These are phyloP conservation scores for Ambrosiella beaveri DNA, from an alignment of 2,329 filamentous ascomycete genomes.

Conservation along the genomic window DNA sequence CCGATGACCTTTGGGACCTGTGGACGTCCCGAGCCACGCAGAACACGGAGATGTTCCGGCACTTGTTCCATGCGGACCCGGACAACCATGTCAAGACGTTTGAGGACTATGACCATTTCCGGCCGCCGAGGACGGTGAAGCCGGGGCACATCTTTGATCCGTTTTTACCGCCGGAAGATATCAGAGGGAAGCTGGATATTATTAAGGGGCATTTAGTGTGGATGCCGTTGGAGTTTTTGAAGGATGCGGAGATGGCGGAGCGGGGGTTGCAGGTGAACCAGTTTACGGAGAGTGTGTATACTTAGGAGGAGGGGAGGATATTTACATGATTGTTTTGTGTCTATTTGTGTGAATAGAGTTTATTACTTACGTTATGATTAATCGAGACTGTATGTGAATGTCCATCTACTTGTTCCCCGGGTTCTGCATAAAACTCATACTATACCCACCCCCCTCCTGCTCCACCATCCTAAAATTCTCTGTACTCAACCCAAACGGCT, in stretches of 20 bases:
- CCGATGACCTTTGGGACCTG: conserved; percentile 45
- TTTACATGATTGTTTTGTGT: not conserved
- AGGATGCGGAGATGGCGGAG: conserved; percentile 78
- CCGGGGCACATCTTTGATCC: conserved; percentile 75
- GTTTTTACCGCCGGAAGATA: conserved; percentile 54
- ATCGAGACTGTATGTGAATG: not conserved
- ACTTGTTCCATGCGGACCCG: conserved; percentile 73
- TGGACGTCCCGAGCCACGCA: conserved; percentile 53
- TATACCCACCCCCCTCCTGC: conserved; percentile 81
- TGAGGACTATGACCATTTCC: conserved; percentile 71
- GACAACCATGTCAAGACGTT: conserved; percentile 82
- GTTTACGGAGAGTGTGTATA: conserved; percentile 76
- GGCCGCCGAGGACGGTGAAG: conserved; percentile 52
- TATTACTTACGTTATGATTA: not conserved
- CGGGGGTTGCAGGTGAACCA: conserved; percentile 70
- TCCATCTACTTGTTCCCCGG: conserved; percentile 3
- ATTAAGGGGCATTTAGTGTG: conserved; percentile 82
- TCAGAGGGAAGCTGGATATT: conserved; percentile 57
- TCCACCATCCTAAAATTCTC: conserved; percentile 90
- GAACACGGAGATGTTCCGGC: conserved; percentile 61
- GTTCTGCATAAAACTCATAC: conserved; percentile 58
- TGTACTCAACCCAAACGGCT: conserved; percentile 84
- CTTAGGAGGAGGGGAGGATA: conserved; percentile 25
- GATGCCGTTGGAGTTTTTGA: conserved; percentile 83
- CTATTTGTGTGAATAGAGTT: not conserved